Percentiles rank a stretch among this genome's conserved stretches.
phyloP scores from a whole-genome alignment of 108 stramenopile species.

The Asterionellopsis glacialis region DNA sequence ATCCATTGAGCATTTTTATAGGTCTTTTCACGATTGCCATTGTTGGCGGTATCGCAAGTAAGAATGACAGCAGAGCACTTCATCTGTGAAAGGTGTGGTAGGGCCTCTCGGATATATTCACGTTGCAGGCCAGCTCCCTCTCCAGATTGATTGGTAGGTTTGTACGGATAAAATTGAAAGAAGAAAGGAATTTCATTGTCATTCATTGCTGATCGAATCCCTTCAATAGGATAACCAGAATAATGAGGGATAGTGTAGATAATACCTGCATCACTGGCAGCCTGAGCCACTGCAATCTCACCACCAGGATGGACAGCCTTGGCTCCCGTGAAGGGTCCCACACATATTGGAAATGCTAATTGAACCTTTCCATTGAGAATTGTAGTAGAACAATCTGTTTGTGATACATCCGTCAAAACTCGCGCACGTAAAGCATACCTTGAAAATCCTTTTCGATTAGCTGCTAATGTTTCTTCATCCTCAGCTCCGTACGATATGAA shows the following conservation, averaged over 20 bases:
- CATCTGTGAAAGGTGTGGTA: neutral
- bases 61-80: neutral
- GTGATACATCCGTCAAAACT: neutral
- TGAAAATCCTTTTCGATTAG: neutral
- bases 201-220: neutral
- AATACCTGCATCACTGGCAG: neutral
- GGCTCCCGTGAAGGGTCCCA: neutral
- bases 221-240: neutral
- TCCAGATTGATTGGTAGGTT: neutral
- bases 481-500: too few relatives aligned
- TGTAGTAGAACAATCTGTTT: neutral
- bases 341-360: neutral
- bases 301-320: neutral
- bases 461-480: too few relatives aligned
- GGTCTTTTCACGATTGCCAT: slow-evolving; percentile 4
- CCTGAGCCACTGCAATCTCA: neutral
- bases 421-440: neutral
- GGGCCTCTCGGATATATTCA: neutral
- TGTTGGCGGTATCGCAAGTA: slow-evolving; percentile 1
- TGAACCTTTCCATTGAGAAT: neutral
- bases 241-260: neutral
- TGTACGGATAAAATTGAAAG: neutral
- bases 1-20: neutral
- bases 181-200: neutral
- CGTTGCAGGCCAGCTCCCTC: neutral